A percentile compares a stretch with the other conserved stretches of the same genome.
phyloP scores from a whole-genome alignment of 2,329 filamentous ascomycete species.

The Neopestalotiopsis rosae region DNA sequence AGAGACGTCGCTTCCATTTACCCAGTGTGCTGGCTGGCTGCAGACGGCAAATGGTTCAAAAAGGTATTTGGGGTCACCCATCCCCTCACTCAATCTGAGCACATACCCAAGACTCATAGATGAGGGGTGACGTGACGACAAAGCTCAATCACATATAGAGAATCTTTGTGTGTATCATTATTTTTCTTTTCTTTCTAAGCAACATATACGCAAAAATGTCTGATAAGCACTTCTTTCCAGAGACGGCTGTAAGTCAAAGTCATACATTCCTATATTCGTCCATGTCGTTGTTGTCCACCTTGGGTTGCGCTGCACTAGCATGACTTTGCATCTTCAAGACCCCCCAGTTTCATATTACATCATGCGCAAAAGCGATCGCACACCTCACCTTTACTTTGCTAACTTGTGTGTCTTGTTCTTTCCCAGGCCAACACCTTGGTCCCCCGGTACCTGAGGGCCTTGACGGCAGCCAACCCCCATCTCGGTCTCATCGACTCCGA shows the following conservation, averaged over 20 bases:
- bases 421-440: constrained; percentile 29
- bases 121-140: constrained; percentile 1
- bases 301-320: neutral
- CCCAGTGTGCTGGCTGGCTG: neutral
- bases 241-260: constrained; percentile 10
- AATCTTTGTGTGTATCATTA: neutral
- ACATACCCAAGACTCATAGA: neutral
- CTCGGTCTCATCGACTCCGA: constrained; percentile 49
- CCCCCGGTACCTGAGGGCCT: constrained; percentile 29
- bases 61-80: constrained; percentile 1
- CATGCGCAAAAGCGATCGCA: neutral
- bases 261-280: neutral
- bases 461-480: constrained; percentile 29
- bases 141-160: neutral
- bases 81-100: neutral
- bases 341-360: neutral
- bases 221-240: constrained; percentile 21
- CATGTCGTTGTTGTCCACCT: neutral
- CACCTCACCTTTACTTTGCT: neutral
- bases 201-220: constrained; percentile 16
- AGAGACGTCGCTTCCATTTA: neutral
- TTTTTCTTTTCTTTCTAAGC: neutral
- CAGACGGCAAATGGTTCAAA: neutral
- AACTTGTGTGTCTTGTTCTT: neutral
- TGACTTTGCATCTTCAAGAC: neutral